Conservation (phyloP, 148 eudicot genomes). For the Polygonum maritimum region DNA sequence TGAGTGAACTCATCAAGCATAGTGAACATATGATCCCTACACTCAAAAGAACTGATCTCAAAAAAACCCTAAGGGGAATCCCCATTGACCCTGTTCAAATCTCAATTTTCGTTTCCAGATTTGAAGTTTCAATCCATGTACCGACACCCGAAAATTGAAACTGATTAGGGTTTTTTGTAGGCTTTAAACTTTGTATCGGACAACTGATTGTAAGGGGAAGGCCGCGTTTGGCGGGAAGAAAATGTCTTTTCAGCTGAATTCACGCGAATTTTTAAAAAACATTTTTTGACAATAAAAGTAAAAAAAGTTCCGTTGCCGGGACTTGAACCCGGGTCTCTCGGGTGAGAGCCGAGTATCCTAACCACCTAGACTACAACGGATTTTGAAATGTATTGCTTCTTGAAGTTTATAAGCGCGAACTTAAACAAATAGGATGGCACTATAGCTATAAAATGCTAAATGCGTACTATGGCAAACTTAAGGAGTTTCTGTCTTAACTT, state of each 20-base stretch:
- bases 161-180: neutral
- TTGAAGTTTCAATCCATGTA: too few relatives aligned
- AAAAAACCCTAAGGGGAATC: conserved; percentile 24
- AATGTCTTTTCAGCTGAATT: too few relatives aligned
- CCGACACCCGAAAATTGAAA: neutral
- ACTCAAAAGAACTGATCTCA: conserved; percentile 38
- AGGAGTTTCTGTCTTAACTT: neutral
- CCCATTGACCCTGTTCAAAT: neutral
- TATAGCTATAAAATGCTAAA: too few relatives aligned
- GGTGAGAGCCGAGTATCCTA: conserved; percentile 99
- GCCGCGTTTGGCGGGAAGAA: too few relatives aligned
- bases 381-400: too few relatives aligned
- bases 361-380: conserved; percentile 99
- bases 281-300: too few relatives aligned
- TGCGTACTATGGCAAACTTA: neutral
- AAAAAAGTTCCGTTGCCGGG: conserved; percentile 82
- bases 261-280: too few relatives aligned
- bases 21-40: conserved; percentile 39
- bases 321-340: conserved; percentile 99
- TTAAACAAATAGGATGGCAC: too few relatives aligned
- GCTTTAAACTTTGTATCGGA: too few relatives aligned
- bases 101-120: neutral
- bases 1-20: conserved; percentile 61
- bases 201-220: too few relatives aligned
- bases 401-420: too few relatives aligned